Evolutionary conservation across 139 green algal species (phyloP).

Genomic region (Volvox reticuliferus): DNA sequence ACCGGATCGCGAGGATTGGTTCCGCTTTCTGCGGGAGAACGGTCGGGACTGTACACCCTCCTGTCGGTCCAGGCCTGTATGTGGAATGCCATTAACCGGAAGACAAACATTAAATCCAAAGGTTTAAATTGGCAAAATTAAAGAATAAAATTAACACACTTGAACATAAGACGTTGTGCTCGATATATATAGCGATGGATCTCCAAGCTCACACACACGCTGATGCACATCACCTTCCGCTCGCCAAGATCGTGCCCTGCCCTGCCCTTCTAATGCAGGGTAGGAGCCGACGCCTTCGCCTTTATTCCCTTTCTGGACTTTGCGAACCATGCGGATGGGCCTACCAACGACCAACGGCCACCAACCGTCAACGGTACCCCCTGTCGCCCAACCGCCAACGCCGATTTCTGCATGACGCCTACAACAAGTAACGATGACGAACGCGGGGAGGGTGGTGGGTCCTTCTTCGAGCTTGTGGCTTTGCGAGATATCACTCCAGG

Average conservation of each 20-base stretch:
- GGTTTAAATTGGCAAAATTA: too few species aligned
- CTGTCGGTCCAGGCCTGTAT: too few species aligned
- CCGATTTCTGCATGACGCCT: slow-evolving; percentile 53
- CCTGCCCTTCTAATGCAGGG: not conserved
- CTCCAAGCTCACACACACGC: too few species aligned
- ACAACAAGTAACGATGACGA: not conserved
- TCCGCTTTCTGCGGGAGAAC: too few species aligned
- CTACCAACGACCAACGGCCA: not conserved
- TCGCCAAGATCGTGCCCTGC: not conserved
- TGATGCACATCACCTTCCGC: too few species aligned
- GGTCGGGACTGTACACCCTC: too few species aligned
- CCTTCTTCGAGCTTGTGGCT: slow-evolving; percentile 62
- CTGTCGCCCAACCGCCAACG: slow-evolving; percentile 31
- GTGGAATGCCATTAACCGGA: too few species aligned
- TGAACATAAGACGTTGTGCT: too few species aligned
- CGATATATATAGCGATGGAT: too few species aligned
- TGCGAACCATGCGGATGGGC: slow-evolving; percentile 67
- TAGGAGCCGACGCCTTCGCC: slow-evolving; percentile 56
- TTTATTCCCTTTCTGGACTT: slow-evolving; percentile 76
- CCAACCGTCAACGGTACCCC: not conserved
- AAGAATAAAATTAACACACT: too few species aligned
- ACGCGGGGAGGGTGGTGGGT: not conserved
- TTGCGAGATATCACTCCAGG: slow-evolving; percentile 40
- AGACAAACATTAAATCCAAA: too few species aligned
- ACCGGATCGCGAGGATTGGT: too few species aligned